Percentiles rank a stretch among this genome's conserved stretches.
Evolutionary conservation across 2,329 filamentous ascomycete species (phyloP).

Genomic region (Arachnopeziza araneosa): DNA sequence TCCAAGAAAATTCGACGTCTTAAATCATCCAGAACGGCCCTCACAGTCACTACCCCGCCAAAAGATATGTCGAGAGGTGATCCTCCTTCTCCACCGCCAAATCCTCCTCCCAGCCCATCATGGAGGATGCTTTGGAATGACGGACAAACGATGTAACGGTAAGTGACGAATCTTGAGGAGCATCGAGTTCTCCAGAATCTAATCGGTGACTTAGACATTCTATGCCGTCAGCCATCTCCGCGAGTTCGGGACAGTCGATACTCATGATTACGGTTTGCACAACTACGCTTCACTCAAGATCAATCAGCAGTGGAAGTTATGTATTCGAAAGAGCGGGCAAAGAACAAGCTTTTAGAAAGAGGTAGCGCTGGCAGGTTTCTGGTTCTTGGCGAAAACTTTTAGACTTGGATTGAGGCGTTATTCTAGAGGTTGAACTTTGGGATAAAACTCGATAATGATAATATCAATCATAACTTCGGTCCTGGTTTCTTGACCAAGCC

Average conservation of each 20-base stretch:
- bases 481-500: constrained; percentile 48
- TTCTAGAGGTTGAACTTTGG: not conserved
- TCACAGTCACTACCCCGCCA: not conserved
- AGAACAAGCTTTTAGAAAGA: not conserved
- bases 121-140: constrained; percentile 2
- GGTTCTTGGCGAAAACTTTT: not conserved
- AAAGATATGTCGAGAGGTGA: constrained; percentile 32
- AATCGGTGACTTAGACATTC: not conserved
- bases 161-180: not conserved
- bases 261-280: not conserved
- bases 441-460: constrained; percentile 5
- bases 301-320: not conserved
- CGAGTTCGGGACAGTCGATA: not conserved
- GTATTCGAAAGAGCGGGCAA: not conserved
- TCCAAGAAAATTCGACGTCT: not conserved
- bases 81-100: constrained; percentile 36
- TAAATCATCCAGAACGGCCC: not conserved
- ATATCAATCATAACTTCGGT: constrained; percentile 38
- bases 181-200: not conserved
- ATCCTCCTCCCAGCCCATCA: constrained; percentile 35
- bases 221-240: not conserved
- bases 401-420: not conserved
- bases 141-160: not conserved
- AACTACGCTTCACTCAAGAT: not conserved
- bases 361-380: not conserved